A percentile compares a stretch with the other conserved stretches of the same genome.
Conservation (phyloP, 2,329 filamentous ascomycete species). For the Aspergillus sp. region DNA sequence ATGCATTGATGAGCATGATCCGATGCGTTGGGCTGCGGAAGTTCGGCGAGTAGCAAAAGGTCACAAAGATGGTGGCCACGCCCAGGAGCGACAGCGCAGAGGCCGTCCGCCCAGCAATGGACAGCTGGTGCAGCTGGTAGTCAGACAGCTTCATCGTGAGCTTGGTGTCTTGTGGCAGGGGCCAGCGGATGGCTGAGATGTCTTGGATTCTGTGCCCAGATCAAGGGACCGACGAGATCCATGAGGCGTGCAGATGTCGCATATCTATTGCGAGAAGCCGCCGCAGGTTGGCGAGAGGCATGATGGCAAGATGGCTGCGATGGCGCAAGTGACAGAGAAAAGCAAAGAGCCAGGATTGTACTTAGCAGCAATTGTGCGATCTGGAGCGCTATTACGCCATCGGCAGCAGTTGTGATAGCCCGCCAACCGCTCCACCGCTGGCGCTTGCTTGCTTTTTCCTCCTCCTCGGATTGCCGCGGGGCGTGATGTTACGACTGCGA, state of each 20-base stretch:
- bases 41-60: constrained; percentile 31
- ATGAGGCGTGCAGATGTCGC: not conserved
- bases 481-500: not conserved
- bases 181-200: not conserved
- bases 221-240: not conserved
- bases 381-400: constrained; percentile 5
- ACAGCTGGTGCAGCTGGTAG: constrained; percentile 26
- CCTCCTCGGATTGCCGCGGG: not conserved
- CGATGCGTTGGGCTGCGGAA: constrained; percentile 42
- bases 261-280: not conserved
- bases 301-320: not conserved
- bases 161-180: not conserved
- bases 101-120: constrained; percentile 30
- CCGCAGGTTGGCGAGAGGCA: not conserved
- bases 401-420: not conserved
- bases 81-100: constrained; percentile 35
- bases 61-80: constrained; percentile 34
- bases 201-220: not conserved
- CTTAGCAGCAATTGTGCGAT: constrained; percentile 1
- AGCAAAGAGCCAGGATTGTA: not conserved
- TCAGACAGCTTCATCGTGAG: constrained; percentile 22
- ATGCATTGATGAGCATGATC: constrained; percentile 40
- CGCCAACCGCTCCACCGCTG: not conserved
- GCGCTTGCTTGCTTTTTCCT: not conserved
- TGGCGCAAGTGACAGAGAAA: not conserved